Evolutionary conservation across 2,329 filamentous ascomycete species (phyloP), one percentile per base, ranked within the genome.

Genomic region (Aspergillus sp.): DNA sequence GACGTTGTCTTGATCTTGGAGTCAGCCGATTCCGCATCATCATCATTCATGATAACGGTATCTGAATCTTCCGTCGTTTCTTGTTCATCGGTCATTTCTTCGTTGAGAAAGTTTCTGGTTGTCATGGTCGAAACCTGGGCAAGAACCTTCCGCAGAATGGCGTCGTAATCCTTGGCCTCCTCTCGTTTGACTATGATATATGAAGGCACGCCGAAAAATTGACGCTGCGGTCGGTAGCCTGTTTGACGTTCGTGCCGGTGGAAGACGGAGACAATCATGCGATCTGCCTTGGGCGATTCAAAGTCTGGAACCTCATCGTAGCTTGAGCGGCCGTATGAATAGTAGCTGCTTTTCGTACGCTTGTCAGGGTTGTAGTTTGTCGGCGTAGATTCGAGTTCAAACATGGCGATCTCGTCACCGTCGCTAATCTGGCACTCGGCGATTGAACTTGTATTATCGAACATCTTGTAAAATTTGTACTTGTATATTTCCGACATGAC

Each of bases 401-500:
- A 89, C 26, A 91, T 83, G 11, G 84, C 85, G 47, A 90, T 79
- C 55, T 89, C 84, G 57, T 89, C 89, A 20, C 76, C 78, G 0
- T 69, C 62, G 22, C 79, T 74, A 53, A 97, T 93, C 50, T 77
- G 78, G 48, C 87, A 85, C 55, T 96, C 92, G 0, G 86, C 86
- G 9, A 93, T 86, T 7, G 80, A 78, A 30, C 82, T 81, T 7
- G 77, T 78, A 66, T 97, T 90, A 22, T 91, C 84, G 63, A 95
- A 92, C 49, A 91, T 83, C 69, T 92, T 93, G 80, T 93, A 98
- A 73, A 97, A 93, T 65, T 88, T 91, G 64, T 86, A 81, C 64
- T 86, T 89, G 71, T 91, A 96, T 50, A 96, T 86, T 68, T 99
- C 95, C 1, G 86, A 88, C 13, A 88, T 87, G 69, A 96, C 86